Base-by-base conservation (phyloP, 176 grass and related monocot species). In the Bonia amplexicaulis region DNA sequence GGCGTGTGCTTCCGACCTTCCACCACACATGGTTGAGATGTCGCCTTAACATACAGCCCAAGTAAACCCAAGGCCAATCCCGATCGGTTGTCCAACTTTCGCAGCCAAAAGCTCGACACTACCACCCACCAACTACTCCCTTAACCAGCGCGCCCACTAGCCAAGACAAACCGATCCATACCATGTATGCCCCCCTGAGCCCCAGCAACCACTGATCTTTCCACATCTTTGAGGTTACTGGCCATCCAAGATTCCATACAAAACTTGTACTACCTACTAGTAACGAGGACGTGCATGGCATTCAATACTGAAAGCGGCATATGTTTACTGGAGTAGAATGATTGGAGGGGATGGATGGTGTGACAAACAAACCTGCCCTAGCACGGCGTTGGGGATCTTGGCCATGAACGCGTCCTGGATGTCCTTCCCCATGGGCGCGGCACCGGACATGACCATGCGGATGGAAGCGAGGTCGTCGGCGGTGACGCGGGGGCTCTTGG, bases 361-460 rank as follows among this genome's bases (percentile, higher is more conserved):
- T 10, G 66, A 19, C 22, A 3, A 6, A 61, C 82, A 73, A 9
- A 94, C 95, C 95, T 97, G 95, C 1, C 95, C 90, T 31, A 97
- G 90, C 67, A 89, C 77, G 71, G 95, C 95, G 81, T 95, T 93
- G 47, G 92, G 95, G 57, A 97, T 86, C 87, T 95, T 97, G 60
- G 90, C 89, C 87, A 91, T 91, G 95, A 97, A 97, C 0, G 91
- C 78, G 80, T 97, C 95, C 90, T 97, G 92, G 44, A 95, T 62
- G 54, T 97, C 95, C 84, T 90, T 97, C 0, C 92, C 95, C 92
- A 97, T 97, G 22, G 95, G 92, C 0, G 92, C 92, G 3, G 92
- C 95, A 3, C 92, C 95, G 10, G 88, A 97, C 95, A 97, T 97
- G 74, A 97, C 92, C 74, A 91, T 68, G 27, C 95, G 86, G 82